These are phyloP conservation scores for Geoglossum cookeanum DNA, from an alignment of 2,329 filamentous ascomycete genomes.

Conservation along the genomic window DNA sequence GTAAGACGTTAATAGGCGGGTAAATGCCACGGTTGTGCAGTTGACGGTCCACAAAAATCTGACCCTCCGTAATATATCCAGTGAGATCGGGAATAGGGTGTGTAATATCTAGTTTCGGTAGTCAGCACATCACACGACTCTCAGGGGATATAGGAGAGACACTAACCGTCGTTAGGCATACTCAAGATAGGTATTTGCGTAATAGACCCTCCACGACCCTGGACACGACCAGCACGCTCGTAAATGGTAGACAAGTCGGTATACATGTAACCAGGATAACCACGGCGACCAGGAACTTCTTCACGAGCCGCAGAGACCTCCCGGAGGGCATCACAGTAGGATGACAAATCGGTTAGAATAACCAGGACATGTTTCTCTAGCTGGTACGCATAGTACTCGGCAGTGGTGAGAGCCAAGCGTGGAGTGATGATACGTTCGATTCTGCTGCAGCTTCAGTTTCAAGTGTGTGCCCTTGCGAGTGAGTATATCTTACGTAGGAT, in stretches of 20 bases:
- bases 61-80: conserved; percentile 96
- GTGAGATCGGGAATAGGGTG: conserved; percentile 98
- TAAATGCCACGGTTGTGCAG: conserved; percentile 94
- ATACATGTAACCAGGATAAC: conserved; percentile 99
- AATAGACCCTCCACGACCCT: conserved; percentile 93
- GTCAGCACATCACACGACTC: background rate
- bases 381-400: conserved; percentile 99
- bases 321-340: conserved; percentile 96
- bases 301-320: conserved; percentile 95
- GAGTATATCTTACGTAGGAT: conserved; percentile 59
- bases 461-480: background rate
- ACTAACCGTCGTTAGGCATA: conserved; percentile 86
- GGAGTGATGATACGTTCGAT: conserved; percentile 99
- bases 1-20: conserved; percentile 95
- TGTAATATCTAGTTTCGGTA: conserved; percentile 51
- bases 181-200: conserved; percentile 98
- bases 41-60: conserved; percentile 92
- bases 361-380: conserved; percentile 99
- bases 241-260: conserved; percentile 99
- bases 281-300: conserved; percentile 96
- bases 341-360: conserved; percentile 92
- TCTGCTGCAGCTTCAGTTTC: conserved; percentile 26
- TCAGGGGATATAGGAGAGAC: background rate
- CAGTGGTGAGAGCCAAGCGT: conserved; percentile 90
- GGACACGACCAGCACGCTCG: conserved; percentile 93